phyloP scores from a whole-genome alignment of 257 asterid species.

The Dorcoceras hygrometricum region DNA sequence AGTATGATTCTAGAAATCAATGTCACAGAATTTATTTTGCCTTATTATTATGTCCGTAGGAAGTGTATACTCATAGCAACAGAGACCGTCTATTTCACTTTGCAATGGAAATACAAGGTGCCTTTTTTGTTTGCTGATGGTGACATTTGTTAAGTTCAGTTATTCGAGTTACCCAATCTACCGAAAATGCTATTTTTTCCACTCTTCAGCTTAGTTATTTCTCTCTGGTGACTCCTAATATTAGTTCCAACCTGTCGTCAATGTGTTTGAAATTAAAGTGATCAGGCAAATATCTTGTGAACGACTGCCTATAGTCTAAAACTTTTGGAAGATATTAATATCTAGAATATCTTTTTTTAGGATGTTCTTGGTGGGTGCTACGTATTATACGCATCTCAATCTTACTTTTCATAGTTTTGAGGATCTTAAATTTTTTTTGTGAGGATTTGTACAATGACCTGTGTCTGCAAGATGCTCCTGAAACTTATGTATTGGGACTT shows the following conservation, averaged over 20 bases:
- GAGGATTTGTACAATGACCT: not conserved
- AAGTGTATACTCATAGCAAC: conserved; percentile 16
- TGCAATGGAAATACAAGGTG: not conserved
- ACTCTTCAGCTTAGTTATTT: not conserved
- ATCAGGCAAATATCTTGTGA: not conserved
- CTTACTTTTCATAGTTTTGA: not conserved
- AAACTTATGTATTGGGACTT: not conserved
- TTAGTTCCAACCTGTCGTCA: conserved; percentile 9
- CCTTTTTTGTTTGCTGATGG: not conserved
- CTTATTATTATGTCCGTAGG: no score
- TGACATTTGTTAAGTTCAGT: not conserved
- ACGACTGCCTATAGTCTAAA: not conserved
- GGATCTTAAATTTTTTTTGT: conserved; percentile 12
- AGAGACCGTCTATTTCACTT: not conserved
- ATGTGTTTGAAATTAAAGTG: not conserved
- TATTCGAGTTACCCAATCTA: not conserved
- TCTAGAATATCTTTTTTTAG: conserved; percentile 7
- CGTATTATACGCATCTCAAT: not conserved
- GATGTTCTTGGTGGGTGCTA: conserved; percentile 17
- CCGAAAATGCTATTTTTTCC: conserved; percentile 1
- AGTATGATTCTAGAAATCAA: not conserved
- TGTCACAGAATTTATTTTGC: not conserved
- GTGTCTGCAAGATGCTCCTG: not conserved
- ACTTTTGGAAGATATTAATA: not conserved
- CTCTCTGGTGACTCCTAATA: not conserved